Conservation (phyloP, 1,139 yeast genomes). For the Meyerozyma sp. region DNA sequence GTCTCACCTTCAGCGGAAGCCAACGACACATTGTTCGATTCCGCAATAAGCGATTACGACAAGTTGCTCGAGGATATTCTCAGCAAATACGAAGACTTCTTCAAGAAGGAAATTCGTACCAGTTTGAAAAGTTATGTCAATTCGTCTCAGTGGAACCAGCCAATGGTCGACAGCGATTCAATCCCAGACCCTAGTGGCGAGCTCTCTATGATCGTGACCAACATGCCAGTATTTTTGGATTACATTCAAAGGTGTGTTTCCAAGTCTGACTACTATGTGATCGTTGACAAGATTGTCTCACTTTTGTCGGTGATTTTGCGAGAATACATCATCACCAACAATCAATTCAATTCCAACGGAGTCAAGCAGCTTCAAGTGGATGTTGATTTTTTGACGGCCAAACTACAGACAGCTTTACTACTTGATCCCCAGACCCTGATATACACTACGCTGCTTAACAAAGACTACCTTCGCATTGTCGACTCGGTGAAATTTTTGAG, state of each 20-base stretch:
- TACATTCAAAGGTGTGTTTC: conserved; percentile 27
- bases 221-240: conserved; percentile 30
- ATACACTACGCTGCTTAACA: conserved; percentile 23
- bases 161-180: conserved; percentile 9
- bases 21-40: conserved; percentile 49
- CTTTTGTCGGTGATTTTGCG: conserved; percentile 45
- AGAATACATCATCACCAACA: conserved; percentile 59
- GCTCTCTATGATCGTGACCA: conserved; percentile 28
- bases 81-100: conserved; percentile 35
- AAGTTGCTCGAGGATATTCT: conserved; percentile 34
- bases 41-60: conserved; percentile 43
- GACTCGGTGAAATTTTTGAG: conserved; percentile 41
- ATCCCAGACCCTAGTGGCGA: conserved; percentile 24
- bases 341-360: conserved; percentile 55
- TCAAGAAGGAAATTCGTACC: conserved; percentile 46
- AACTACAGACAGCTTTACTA: conserved; percentile 23
- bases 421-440: conserved; percentile 8
- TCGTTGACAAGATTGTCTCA: conserved; percentile 36
- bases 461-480: conserved; percentile 21
- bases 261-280: conserved; percentile 21
- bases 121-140: conserved; percentile 51
- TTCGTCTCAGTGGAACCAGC: conserved; percentile 29
- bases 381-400: conserved; percentile 38
- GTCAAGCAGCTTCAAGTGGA: conserved; percentile 53
- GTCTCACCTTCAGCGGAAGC: conserved; percentile 12